Evolutionary conservation across 2,329 filamentous ascomycete genomes (phyloP), one percentile per base, ranked within the genome.

Genomic region (Botrytis galanthina): DNA sequence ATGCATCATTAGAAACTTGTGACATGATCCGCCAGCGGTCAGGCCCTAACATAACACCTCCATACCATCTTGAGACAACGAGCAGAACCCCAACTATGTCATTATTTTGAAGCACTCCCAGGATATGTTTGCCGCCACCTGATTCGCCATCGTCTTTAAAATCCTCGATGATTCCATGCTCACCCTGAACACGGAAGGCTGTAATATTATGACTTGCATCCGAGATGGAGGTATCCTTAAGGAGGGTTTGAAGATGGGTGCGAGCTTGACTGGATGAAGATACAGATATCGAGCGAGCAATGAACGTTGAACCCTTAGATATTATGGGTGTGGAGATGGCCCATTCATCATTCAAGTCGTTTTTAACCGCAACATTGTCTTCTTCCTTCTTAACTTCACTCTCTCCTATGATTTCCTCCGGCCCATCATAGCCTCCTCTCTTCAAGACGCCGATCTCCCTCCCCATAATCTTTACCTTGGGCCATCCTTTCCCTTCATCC

Each of bases 361-460:
- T 59, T 20, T 59, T 26, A 4, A 32, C 48, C 5, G 37, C n/a
- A 39, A 54, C 54, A 29, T 71, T 54, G 16, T 39, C 69, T 44
- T 67, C 48, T 12, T 46, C 59, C 48, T 71, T 14, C 62, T 72
- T 64, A 18, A 39, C 57, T 20, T 46, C 72, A 26, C 70, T 66
- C 12, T 67, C 70, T 10, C 48, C 61, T 75, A 57, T 60, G 22
- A n/a, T 29, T 22, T 35, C 67, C 42, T 74, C 57, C 18, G 64
- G 68, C 29, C 26, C 67, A 44, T 61, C 69, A 80, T 95, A 95
- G 2, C 91, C 93, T 80, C 92, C 90, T 77, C 94, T 85, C 82
- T 93, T 94, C 78, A 97, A 85, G 2, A 96, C 92, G 3, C 88
- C 86, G 20, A 97, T 84, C 67, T 93, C 90, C 71, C 93, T 87